These are phyloP conservation scores for Arthrinium phaeospermum DNA, from an alignment of 2,329 filamentous ascomycete species.

Conservation along the genomic window DNA sequence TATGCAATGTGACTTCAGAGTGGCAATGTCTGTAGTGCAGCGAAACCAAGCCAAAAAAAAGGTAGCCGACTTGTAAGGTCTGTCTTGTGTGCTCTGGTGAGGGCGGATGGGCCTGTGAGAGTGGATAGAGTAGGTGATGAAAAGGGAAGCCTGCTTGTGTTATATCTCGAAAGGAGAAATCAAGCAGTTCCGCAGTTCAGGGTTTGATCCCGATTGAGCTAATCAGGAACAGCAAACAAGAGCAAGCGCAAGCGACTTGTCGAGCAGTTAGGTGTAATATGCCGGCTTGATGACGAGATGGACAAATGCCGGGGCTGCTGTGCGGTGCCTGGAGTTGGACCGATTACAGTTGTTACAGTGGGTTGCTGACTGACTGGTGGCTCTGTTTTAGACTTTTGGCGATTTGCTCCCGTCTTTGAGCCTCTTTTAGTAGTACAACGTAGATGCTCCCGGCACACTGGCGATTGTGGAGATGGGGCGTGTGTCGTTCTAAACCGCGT, in stretches of 20 bases:
- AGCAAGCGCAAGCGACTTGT: not conserved
- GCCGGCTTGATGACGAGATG: slow-evolving; percentile 13
- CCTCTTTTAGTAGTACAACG: slow-evolving; percentile 2
- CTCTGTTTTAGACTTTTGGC: slow-evolving; percentile 11
- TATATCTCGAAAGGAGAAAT: slow-evolving; percentile 9
- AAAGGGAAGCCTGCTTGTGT: not conserved
- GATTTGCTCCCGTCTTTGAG: slow-evolving; percentile 14
- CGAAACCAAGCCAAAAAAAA: not conserved
- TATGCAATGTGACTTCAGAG: slow-evolving; percentile 9
- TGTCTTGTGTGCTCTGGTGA: not conserved
- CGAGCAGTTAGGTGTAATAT: slow-evolving; percentile 4
- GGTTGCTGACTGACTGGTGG: slow-evolving; percentile 15
- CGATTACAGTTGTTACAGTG: slow-evolving; percentile 8
- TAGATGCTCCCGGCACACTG: slow-evolving; percentile 9
- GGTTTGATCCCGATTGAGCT: not conserved
- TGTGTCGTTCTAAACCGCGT: not conserved
- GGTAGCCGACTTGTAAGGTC: not conserved
- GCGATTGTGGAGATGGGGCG: slow-evolving; percentile 14
- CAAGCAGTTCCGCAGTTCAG: not conserved
- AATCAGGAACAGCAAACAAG: slow-evolving; percentile 17
- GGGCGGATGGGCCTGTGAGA: not conserved
- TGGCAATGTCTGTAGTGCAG: not conserved
- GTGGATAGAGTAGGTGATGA: not conserved
- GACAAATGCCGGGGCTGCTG: slow-evolving; percentile 10
- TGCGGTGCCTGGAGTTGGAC: slow-evolving; percentile 11